Evolutionary conservation across 441 rosid genomes (phyloP).

Genomic region (Populus tomentosa): DNA sequence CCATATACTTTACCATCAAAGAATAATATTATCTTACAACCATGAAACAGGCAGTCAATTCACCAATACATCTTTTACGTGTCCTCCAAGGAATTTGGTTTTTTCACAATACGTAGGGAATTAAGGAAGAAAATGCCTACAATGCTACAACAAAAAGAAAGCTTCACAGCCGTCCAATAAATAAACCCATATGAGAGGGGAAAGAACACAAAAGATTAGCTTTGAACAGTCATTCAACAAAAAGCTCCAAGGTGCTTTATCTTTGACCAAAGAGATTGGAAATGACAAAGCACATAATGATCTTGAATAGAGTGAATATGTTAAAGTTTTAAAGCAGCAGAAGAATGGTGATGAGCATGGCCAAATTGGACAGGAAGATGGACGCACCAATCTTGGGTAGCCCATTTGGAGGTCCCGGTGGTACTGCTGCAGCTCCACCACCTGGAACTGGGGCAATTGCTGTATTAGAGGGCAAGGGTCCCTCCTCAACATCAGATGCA

Average conservation of each 20-base stretch:
- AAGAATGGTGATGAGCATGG: conserved; percentile 29
- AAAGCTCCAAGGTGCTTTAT: conserved; percentile 14
- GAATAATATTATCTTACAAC: conserved; percentile 12
- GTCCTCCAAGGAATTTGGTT: neutral
- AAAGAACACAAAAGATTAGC: neutral
- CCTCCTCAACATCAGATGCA: conserved; percentile 53
- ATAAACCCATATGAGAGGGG: neutral
- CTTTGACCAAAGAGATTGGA: conserved; percentile 2
- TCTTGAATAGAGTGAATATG: conserved; percentile 1
- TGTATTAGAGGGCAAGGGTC: conserved; percentile 56
- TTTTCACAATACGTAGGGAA: neutral
- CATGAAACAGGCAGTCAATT: neutral
- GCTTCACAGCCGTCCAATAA: neutral
- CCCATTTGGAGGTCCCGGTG: conserved; percentile 29
- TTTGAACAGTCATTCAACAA: conserved; percentile 7
- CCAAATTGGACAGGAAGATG: conserved; percentile 31
- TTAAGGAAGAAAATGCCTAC: neutral
- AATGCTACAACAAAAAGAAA: neutral
- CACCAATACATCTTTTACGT: neutral
- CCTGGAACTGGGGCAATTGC: conserved; percentile 24
- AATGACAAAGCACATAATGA: neutral
- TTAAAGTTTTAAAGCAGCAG: conserved; percentile 34
- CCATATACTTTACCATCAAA: neutral
- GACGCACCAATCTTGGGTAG: conserved; percentile 38
- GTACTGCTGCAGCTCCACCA: conserved; percentile 23